Conservation (phyloP, 192 early-diverging fungal genomes). For the Pilaira anomala region DNA sequence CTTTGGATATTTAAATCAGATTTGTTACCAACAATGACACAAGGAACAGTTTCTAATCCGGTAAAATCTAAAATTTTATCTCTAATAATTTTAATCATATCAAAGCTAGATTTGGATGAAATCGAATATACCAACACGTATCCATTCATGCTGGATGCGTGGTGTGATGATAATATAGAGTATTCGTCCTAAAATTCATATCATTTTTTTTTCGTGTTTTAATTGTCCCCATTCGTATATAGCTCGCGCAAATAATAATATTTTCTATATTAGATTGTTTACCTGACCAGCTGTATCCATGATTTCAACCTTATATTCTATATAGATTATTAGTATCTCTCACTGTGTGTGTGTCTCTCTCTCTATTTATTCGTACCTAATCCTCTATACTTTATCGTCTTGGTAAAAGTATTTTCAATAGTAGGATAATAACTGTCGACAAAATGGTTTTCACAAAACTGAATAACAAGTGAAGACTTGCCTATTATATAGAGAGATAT, state of each 20-base stretch:
- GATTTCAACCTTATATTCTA: slow-evolving; percentile 84
- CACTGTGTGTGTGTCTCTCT: not conserved
- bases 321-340: not conserved
- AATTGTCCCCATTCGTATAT: not conserved
- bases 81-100: slow-evolving; percentile 84
- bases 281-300: slow-evolving; percentile 96
- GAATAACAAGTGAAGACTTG: slow-evolving; percentile 88
- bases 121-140: slow-evolving; percentile 96
- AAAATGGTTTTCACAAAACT: slow-evolving; percentile 92
- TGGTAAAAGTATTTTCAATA: slow-evolving; percentile 88
- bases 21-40: slow-evolving; percentile 93
- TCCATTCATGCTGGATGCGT: slow-evolving; percentile 88
- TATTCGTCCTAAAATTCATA: slow-evolving; percentile 73
- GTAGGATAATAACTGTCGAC: slow-evolving; percentile 93
- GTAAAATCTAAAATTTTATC: slow-evolving; percentile 94
- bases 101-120: slow-evolving; percentile 78
- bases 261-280: slow-evolving; percentile 11
- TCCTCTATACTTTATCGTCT: slow-evolving; percentile 75
- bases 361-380: slow-evolving; percentile 37
- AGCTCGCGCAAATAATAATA: no score
- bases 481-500: slow-evolving; percentile 36
- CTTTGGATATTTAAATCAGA: slow-evolving; percentile 76
- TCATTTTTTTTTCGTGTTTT: not conserved
- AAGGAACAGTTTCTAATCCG: slow-evolving; percentile 86
- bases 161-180: slow-evolving; percentile 88